Evolutionary conservation across 495 filamentous ascomycete genomes (phyloP).

Genomic region (Podospora conica): DNA sequence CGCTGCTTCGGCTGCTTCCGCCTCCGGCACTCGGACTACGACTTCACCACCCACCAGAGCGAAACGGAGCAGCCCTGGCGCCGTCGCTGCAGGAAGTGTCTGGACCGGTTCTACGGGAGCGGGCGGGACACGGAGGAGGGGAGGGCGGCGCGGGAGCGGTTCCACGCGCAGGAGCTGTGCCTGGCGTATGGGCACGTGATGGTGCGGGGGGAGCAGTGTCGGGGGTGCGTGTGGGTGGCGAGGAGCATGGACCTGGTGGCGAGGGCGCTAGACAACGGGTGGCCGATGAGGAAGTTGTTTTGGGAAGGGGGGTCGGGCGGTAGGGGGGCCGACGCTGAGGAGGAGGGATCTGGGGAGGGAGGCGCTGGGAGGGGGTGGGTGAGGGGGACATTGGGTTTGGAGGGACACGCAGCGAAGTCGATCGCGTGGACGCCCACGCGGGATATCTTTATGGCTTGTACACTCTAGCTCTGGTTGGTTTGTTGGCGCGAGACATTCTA

Average conservation of each 20-base stretch:
- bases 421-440: too few relatives aligned
- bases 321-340: too few relatives aligned
- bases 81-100: not conserved
- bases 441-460: too few relatives aligned
- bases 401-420: too few relatives aligned
- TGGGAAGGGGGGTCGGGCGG: too few relatives aligned
- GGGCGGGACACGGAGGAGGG: not conserved
- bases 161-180: conserved; percentile 1
- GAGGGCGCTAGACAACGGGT: not conserved
- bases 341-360: too few relatives aligned
- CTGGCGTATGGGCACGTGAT: not conserved
- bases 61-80: not conserved
- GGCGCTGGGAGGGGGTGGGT: too few relatives aligned
- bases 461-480: too few relatives aligned
- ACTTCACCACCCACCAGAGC: not conserved
- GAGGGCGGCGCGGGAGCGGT: not conserved
- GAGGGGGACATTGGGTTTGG: too few relatives aligned
- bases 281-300: not conserved
- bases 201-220: not conserved
- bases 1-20: not conserved
- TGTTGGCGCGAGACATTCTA: too few relatives aligned
- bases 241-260: too few relatives aligned
- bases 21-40: not conserved
- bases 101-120: not conserved
- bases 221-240: not conserved